Conservation (phyloP, 495 filamentous ascomycete genomes). For the Penicillium waksmanii region DNA sequence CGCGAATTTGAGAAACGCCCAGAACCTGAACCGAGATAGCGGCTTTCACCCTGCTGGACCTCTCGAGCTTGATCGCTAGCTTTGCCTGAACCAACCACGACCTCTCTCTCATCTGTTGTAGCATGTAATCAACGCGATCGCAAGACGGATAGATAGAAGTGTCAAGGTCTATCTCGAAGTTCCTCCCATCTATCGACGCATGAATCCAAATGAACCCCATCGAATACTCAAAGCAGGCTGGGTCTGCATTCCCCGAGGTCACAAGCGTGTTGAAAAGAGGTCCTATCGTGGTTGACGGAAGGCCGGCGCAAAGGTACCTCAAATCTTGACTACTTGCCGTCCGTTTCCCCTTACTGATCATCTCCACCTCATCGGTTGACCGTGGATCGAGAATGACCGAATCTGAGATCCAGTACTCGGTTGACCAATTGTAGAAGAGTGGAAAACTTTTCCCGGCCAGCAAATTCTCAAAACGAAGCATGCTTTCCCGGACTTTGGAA, state of each 20-base stretch:
- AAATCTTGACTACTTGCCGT: background rate
- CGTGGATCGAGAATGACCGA: conserved; percentile 8
- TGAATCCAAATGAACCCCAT: conserved; percentile 15
- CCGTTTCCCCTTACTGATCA: conserved; percentile 1
- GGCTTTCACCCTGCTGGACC: background rate
- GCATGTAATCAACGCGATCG: background rate
- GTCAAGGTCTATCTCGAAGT: background rate
- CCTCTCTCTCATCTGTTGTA: conserved; percentile 1
- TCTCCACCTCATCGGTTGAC: conserved; percentile 10
- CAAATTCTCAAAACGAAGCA: no score
- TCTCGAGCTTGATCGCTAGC: background rate
- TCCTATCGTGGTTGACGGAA: conserved; percentile 8
- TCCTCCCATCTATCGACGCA: conserved; percentile 6
- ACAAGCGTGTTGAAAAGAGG: conserved; percentile 17
- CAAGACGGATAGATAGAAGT: background rate
- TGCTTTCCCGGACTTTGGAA: no score
- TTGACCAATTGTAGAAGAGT: no score
- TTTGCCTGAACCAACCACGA: conserved; percentile 7
- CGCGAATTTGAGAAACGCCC: conserved; percentile 5
- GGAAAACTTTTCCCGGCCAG: no score
- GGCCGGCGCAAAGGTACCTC: conserved; percentile 11
- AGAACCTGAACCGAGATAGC: conserved; percentile 6
- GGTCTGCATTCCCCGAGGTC: conserved; percentile 9
- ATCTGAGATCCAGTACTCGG: no score
- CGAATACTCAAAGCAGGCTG: conserved; percentile 11